phyloP scores from a whole-genome alignment of 305 asterid genomes.

The Plantago lanceolata region DNA sequence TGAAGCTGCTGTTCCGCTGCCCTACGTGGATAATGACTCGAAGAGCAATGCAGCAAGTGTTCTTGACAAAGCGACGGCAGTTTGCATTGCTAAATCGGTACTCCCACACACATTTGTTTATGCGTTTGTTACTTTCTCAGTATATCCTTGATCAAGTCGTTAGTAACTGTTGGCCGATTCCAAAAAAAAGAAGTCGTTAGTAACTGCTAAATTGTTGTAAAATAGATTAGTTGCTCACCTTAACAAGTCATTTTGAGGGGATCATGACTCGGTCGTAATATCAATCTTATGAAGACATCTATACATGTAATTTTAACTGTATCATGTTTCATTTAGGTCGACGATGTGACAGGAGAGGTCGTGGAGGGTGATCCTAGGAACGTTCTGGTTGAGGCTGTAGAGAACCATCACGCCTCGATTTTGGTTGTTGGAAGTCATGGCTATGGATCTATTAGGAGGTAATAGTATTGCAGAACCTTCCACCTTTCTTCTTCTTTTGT shows the following conservation, averaged over 20 bases:
- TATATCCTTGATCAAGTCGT: too few species aligned
- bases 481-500: neutral
- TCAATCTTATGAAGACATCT: too few species aligned
- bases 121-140: too few species aligned
- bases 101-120: neutral
- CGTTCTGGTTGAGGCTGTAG: constrained; percentile 15
- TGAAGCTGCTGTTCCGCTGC: constrained; percentile 7
- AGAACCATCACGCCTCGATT: constrained; percentile 6
- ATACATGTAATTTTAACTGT: too few species aligned
- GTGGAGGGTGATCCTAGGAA: constrained; percentile 18
- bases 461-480: neutral
- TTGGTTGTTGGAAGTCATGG: constrained; percentile 19
- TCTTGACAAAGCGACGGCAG: neutral
- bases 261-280: too few species aligned
- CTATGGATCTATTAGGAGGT: constrained; percentile 14
- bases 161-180: too few species aligned
- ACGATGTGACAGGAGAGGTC: constrained; percentile 1
- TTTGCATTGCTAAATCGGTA: neutral
- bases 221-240: too few species aligned
- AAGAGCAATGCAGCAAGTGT: neutral
- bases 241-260: neutral
- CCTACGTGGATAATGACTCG: neutral
- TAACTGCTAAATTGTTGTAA: too few species aligned
- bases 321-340: neutral
- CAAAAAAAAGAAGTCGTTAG: too few species aligned